phyloP scores from a whole-genome alignment of 495 filamentous ascomycete species.

The Hypomontagnella monticulosa region DNA sequence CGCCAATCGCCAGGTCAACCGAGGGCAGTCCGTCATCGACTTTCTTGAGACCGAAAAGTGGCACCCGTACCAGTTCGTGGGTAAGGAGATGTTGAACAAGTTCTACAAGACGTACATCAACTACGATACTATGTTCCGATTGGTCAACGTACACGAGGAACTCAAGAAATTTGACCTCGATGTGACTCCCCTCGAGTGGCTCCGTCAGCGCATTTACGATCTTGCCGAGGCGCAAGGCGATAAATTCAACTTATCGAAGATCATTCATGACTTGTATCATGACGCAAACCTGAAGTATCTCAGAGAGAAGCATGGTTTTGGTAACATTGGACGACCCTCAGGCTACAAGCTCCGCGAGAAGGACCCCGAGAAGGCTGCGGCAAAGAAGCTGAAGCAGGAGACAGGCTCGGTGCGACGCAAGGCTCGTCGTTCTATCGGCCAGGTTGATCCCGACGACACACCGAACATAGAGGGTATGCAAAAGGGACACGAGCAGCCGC shows the following conservation, averaged over 20 bases:
- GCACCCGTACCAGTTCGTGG: constrained; percentile 60
- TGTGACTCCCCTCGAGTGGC: constrained; percentile 57
- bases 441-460: constrained; percentile 39
- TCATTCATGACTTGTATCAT: constrained; percentile 54
- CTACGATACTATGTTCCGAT: constrained; percentile 60
- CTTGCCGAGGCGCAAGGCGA: constrained; percentile 47
- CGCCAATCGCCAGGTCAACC: constrained; percentile 57
- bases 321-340: constrained; percentile 59
- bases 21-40: constrained; percentile 54
- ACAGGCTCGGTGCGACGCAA: constrained; percentile 30
- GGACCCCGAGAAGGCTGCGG: constrained; percentile 25
- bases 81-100: constrained; percentile 52
- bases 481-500: constrained; percentile 18
- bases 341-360: constrained; percentile 46
- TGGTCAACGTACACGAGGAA: constrained; percentile 58
- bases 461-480: constrained; percentile 27
- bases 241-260: constrained; percentile 54
- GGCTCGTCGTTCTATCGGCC: constrained; percentile 40
- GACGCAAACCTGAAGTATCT: constrained; percentile 53
- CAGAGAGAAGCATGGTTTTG: constrained; percentile 55
- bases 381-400: constrained; percentile 42
- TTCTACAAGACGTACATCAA: constrained; percentile 50
- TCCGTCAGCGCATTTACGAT: constrained; percentile 58
- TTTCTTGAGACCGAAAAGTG: constrained; percentile 55
- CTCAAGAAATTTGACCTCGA: constrained; percentile 57